phyloP scores from a whole-genome alignment of 108 stramenopile genomes.

The Nitzschia inconspicua region DNA sequence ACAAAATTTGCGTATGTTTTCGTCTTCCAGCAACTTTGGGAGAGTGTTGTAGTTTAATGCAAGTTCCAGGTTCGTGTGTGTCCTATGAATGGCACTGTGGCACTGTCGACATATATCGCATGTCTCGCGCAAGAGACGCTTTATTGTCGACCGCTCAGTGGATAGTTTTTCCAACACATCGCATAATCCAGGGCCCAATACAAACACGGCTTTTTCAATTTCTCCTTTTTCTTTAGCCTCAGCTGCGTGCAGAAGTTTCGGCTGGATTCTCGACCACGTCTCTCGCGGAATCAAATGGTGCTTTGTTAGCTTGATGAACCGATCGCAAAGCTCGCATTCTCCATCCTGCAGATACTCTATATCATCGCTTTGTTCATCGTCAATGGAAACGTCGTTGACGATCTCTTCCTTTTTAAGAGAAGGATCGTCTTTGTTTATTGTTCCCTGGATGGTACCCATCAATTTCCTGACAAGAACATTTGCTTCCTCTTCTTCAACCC shows the following conservation, averaged over 20 bases:
- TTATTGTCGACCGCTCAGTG: slow-evolving; percentile 6
- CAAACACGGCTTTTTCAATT: slow-evolving; percentile 19
- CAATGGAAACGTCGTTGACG: neutral
- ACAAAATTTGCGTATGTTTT: slow-evolving; percentile 55
- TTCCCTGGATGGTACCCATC: neutral
- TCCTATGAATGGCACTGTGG: slow-evolving; percentile 52
- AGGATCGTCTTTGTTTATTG: neutral
- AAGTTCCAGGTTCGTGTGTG: slow-evolving; percentile 58
- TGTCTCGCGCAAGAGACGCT: slow-evolving; percentile 36
- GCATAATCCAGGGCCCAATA: slow-evolving; percentile 37
- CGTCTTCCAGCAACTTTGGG: slow-evolving; percentile 46
- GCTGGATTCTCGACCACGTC: slow-evolving; percentile 56
- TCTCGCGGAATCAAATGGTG: slow-evolving; percentile 71
- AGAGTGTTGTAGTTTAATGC: slow-evolving; percentile 56
- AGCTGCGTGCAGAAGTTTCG: slow-evolving; percentile 48
- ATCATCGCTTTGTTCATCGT: slow-evolving; percentile 14
- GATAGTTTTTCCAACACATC: slow-evolving; percentile 14
- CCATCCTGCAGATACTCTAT: slow-evolving; percentile 46
- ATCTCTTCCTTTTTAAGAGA: neutral
- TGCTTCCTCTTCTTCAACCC: slow-evolving; percentile 5
- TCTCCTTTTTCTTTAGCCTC: slow-evolving; percentile 20
- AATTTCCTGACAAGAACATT: neutral
- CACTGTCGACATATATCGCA: slow-evolving; percentile 65
- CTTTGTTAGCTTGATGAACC: slow-evolving; percentile 54
- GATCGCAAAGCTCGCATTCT: slow-evolving; percentile 76